A percentile compares a stretch with the other conserved stretches of the same genome.
These are phyloP conservation scores for Coleophoma eucalyptorum DNA, from an alignment of 2,329 filamentous ascomycete genomes.

Conservation along the genomic window DNA sequence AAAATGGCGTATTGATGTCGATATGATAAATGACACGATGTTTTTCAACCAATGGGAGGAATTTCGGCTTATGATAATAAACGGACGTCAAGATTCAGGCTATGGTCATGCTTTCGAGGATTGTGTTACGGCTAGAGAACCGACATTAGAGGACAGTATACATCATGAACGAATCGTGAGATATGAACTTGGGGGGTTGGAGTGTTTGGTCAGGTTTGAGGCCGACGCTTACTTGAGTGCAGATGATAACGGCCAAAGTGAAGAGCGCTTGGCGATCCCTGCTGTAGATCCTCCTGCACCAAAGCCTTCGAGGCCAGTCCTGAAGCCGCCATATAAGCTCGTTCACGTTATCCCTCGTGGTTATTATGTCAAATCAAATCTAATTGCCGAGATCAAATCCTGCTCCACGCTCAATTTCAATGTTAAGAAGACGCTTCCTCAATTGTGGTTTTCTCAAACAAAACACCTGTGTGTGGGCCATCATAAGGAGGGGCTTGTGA, in stretches of 20 bases:
- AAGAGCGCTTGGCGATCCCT: not conserved
- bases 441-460: conserved; percentile 7
- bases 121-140: conserved; percentile 2
- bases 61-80: conserved; percentile 8
- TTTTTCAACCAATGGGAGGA: conserved; percentile 9
- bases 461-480: conserved; percentile 4
- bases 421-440: conserved; percentile 2
- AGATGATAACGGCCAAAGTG: not conserved
- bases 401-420: conserved; percentile 5
- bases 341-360: conserved; percentile 6
- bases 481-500: conserved; percentile 5
- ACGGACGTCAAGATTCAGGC: conserved; percentile 4
- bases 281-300: conserved; percentile 2
- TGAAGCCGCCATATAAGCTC: conserved; percentile 5
- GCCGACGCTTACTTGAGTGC: conserved; percentile 6
- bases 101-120: conserved; percentile 5
- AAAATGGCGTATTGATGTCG: conserved; percentile 8
- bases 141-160: not conserved
- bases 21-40: conserved; percentile 9
- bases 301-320: conserved; percentile 2
- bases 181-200: conserved; percentile 5
- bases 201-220: conserved; percentile 6
- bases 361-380: not conserved
- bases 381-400: conserved; percentile 6
- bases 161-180: conserved; percentile 5